phyloP scores from a whole-genome alignment of 2,329 filamentous ascomycete genomes.

The Fusarium gaditjirri region DNA sequence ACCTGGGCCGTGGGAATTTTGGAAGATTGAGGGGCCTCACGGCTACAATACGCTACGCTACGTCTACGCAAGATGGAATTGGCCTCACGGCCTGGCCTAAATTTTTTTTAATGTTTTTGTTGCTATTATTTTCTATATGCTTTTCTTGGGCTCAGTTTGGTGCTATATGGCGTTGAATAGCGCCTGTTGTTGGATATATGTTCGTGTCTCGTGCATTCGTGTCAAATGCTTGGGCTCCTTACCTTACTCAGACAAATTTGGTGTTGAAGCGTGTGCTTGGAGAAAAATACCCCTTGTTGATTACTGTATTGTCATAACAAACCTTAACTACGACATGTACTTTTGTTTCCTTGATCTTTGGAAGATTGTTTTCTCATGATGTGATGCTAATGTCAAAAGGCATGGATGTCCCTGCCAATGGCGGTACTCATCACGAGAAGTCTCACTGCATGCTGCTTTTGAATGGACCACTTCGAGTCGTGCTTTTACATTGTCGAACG shows the following conservation, averaged over 20 bases:
- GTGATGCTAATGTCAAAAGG: constrained; percentile 6
- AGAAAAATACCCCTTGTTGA: constrained; percentile 38
- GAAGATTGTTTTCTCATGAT: constrained; percentile 4
- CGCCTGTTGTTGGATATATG: constrained; percentile 16
- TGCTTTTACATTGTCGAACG: constrained; percentile 17
- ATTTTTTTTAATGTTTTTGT: constrained; percentile 40
- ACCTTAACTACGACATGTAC: constrained; percentile 25
- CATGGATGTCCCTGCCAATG: constrained; percentile 19
- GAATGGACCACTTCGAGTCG: constrained; percentile 5
- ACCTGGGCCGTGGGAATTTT: constrained; percentile 37
- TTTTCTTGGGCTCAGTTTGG: constrained; percentile 18
- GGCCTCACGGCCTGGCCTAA: constrained; percentile 45
- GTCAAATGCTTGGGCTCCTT: constrained; percentile 1
- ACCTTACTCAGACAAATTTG: constrained; percentile 25
- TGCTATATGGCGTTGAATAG: constrained; percentile 40
- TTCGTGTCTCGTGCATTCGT: constrained; percentile 8
- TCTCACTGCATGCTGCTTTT: constrained; percentile 16
- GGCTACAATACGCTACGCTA: constrained; percentile 39
- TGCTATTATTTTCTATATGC: constrained; percentile 10
- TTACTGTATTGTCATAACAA: constrained; percentile 27
- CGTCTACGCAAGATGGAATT: constrained; percentile 44
- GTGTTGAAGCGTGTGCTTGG: constrained; percentile 35
- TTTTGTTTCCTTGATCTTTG: constrained; percentile 21
- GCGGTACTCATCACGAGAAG: not conserved
- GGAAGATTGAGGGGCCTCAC: constrained; percentile 47